Conservation (phyloP, 805 yeast genomes). For the Saccharomyces paradoxus region DNA sequence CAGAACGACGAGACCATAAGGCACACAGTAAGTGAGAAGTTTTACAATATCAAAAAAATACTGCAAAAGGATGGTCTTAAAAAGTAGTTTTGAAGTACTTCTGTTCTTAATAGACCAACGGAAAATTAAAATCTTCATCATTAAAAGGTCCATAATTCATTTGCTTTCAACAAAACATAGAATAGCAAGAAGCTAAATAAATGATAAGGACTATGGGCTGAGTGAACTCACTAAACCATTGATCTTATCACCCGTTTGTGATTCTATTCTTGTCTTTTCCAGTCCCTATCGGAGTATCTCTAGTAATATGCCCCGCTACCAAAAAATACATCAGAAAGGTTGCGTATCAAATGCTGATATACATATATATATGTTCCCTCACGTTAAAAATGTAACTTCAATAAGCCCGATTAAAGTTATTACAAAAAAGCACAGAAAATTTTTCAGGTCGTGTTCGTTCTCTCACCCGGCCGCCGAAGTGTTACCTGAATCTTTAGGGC, state of each 20-base stretch:
- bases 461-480: neutral
- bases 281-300: too few species aligned
- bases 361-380: too few species aligned
- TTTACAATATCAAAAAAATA: constrained; percentile 4
- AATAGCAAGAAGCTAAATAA: neutral
- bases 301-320: too few species aligned
- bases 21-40: constrained; percentile 2
- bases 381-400: too few species aligned
- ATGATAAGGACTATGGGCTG: neutral
- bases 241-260: neutral
- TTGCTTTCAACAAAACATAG: neutral
- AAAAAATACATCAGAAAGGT: too few species aligned
- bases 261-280: neutral
- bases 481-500: neutral
- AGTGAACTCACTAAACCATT: neutral
- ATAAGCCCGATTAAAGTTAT: too few species aligned
- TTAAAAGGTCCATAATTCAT: constrained; percentile 1
- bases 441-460: neutral
- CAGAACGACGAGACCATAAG: constrained; percentile 17
- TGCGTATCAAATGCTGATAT: too few species aligned
- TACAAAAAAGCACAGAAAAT: neutral
- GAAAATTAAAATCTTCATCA: constrained; percentile 29
- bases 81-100: constrained; percentile 17
- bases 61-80: constrained; percentile 13
- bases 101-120: constrained; percentile 28